Conservation (phyloP, 2,329 filamentous ascomycete genomes). For the Bipolaris bicolor region DNA sequence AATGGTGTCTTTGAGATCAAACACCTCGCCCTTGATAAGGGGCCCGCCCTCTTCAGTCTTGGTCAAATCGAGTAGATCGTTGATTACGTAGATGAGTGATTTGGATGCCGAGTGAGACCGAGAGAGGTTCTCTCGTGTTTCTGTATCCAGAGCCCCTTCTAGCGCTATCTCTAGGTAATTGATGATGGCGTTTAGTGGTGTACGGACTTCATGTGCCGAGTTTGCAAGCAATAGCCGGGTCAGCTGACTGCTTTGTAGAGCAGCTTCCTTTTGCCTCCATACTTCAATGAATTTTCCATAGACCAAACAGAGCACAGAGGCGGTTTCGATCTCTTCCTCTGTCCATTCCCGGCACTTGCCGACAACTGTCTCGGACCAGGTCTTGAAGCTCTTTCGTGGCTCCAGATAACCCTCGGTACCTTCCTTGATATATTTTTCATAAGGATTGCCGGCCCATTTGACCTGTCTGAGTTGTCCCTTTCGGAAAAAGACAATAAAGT, state of each 20-base stretch:
- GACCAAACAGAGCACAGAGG: conserved; percentile 83
- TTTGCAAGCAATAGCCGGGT: conserved; percentile 82
- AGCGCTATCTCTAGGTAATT: conserved; percentile 92
- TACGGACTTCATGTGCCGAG: conserved; percentile 89
- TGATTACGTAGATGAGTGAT: conserved; percentile 91
- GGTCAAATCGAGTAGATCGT: conserved; percentile 85
- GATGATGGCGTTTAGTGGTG: conserved; percentile 90
- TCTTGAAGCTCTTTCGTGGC: conserved; percentile 78
- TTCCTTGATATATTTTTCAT: conserved; percentile 76
- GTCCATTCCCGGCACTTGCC: conserved; percentile 88
- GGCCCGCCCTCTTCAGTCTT: conserved; percentile 84
- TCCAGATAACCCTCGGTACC: conserved; percentile 77
- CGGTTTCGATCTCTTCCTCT: conserved; percentile 87
- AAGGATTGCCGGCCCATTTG: conserved; percentile 86
- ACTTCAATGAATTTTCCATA: conserved; percentile 92
- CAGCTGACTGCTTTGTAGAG: conserved; percentile 79
- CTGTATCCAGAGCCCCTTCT: conserved; percentile 77
- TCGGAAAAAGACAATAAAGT: conserved; percentile 94
- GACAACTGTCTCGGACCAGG: conserved; percentile 79
- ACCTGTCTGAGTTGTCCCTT: conserved; percentile 75
- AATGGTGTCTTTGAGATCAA: conserved; percentile 74
- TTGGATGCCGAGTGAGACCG: conserved; percentile 91
- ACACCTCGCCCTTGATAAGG: conserved; percentile 79
- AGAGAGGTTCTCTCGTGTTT: conserved; percentile 82
- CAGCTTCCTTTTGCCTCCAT: conserved; percentile 88